Base-by-base conservation (phyloP, 192 early-diverging fungal genomes). In the Dimargaris xerosporica region DNA sequence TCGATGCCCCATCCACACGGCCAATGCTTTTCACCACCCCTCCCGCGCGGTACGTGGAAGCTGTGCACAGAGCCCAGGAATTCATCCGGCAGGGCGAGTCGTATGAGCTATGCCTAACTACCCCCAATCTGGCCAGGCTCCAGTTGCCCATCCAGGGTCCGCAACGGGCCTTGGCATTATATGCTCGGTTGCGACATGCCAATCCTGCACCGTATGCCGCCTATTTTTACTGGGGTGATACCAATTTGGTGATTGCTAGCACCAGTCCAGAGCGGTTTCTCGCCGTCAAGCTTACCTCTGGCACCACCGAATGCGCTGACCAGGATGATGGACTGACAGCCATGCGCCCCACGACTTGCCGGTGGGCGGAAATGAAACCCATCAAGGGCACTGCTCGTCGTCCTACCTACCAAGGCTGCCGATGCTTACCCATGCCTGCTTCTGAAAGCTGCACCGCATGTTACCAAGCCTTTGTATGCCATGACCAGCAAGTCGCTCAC, bases 41-140 rank as follows among this genome's bases (percentile, higher is more conserved):
- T 15, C 68, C 69, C n/a, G 48, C 41, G n/a, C 31, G 54, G 34
- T 89, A 89, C 65, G 61, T 82, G 3, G 46, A 41, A 0, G 80
- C 77, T 31, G 75, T 89, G 17, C 65, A 52, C 3, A 30, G 25
- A n/a, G 72, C 82, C n/a, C 71, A 83, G 52, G 42, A 65, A 23
- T 70, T 78, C 43, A 98, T 98, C 60, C 47, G 72, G 0, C 77
- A 80, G 52, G 95, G 95, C 44, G 93, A 98, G 66, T 85, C 92
- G n/a, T 98, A 98, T 71, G 95, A 98, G 66, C 70, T 96, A 2
- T 94, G 92, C 67, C 64, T 98, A 54, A 98, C 95, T 0, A 96
- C 88, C 1, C 88, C 89, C 48, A 81, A 93, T 69, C 73, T 59
- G 34, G 56, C 29, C 31, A 28, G 19, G 17, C 23, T 59, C 12